Conservation (phyloP, 495 filamentous ascomycete species). For the Penicillium verhagenii region DNA sequence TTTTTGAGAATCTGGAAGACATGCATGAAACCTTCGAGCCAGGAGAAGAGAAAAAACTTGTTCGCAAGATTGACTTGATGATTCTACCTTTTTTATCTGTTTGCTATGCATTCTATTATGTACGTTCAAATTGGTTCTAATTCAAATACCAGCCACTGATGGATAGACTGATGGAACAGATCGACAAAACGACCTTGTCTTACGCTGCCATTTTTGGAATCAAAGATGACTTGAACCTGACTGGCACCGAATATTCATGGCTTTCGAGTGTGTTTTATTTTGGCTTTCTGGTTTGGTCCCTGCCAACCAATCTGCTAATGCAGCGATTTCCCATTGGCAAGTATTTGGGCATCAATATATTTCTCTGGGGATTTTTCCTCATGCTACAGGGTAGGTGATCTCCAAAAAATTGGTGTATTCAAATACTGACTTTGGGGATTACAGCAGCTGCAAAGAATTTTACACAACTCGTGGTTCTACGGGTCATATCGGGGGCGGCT, state of each 20-base stretch:
- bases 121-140: not conserved
- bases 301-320: conserved; percentile 49
- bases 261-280: conserved; percentile 55
- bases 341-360: conserved; percentile 58
- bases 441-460: conserved; percentile 50
- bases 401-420: not conserved
- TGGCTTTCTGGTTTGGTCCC: conserved; percentile 48
- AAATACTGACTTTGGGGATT: conserved; percentile 25
- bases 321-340: conserved; percentile 51
- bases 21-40: conserved; percentile 37
- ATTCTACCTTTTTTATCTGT: conserved; percentile 42
- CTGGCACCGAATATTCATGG: conserved; percentile 53
- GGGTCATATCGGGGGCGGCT: conserved; percentile 52
- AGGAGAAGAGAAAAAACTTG: conserved; percentile 39
- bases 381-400: conserved; percentile 19
- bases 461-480: conserved; percentile 43
- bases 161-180: not conserved
- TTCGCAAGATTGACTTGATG: conserved; percentile 47
- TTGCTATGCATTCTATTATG: conserved; percentile 50
- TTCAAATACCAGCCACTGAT: not conserved
- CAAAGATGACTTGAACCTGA: conserved; percentile 40
- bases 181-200: conserved; percentile 54
- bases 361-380: conserved; percentile 53
- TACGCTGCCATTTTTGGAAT: conserved; percentile 60
- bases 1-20: conserved; percentile 28